These are phyloP conservation scores for Aegilops tauschii DNA, from an alignment of 176 grass and related monocot species.

Conservation along the genomic window DNA sequence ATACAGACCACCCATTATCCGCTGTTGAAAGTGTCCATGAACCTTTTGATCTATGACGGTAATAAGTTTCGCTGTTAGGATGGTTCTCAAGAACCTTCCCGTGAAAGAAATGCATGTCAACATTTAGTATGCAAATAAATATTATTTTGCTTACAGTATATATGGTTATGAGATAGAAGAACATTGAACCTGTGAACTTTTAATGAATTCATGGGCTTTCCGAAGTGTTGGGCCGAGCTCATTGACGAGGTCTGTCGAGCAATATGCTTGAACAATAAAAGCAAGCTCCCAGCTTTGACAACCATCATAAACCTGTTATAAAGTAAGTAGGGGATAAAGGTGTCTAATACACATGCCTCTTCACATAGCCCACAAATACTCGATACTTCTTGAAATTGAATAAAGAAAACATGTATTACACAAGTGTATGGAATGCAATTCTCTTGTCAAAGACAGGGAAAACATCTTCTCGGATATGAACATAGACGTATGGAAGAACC, in stretches of 20 bases:
- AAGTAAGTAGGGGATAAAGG: background rate
- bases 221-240: conserved; percentile 52
- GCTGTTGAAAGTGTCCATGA: conserved; percentile 61
- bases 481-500: too few relatives aligned
- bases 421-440: background rate
- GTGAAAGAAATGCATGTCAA: background rate
- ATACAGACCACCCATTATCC: conserved; percentile 55
- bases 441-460: background rate
- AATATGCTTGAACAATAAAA: conserved; percentile 80
- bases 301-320: conserved; percentile 53
- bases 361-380: background rate
- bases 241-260: conserved; percentile 52
- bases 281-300: conserved; percentile 63
- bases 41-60: conserved; percentile 59
- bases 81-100: conserved; percentile 43
- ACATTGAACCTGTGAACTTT: conserved; percentile 44
- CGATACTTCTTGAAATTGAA: background rate
- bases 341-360: background rate
- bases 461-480: background rate
- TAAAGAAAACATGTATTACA: background rate
- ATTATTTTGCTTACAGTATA: background rate
- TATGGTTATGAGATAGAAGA: background rate
- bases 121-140: background rate
- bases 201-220: conserved; percentile 66
- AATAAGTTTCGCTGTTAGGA: conserved; percentile 25